phyloP scores from a whole-genome alignment of 2,329 filamentous ascomycete species.

The Diaporthe capsici region DNA sequence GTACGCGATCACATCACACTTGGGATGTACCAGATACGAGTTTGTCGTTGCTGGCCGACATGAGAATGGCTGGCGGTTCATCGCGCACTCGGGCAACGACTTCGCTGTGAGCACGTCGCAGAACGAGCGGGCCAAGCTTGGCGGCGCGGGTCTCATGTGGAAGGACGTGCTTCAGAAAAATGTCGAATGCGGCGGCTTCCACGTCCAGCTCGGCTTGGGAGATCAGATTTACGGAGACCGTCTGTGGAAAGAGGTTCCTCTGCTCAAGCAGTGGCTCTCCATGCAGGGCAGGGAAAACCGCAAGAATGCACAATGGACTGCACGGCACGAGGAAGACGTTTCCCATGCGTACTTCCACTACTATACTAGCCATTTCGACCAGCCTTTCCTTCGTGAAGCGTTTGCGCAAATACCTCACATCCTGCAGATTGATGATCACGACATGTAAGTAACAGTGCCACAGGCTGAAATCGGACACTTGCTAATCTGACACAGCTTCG shows the following conservation, averaged over 20 bases:
- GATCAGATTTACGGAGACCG: conserved; percentile 97
- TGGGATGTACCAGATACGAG: conserved; percentile 98
- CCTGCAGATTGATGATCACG: conserved; percentile 94
- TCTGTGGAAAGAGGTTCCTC: conserved; percentile 94
- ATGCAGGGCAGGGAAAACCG: conserved; percentile 94
- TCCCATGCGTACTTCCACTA: conserved; percentile 98
- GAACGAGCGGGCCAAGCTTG: conserved; percentile 86
- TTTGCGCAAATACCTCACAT: conserved; percentile 98
- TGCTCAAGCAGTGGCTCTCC: conserved; percentile 94
- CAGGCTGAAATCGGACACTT: conserved; percentile 63
- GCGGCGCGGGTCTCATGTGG: conserved; percentile 97
- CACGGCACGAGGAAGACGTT: conserved; percentile 94
- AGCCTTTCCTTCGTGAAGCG: conserved; percentile 92
- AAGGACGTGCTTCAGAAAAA: conserved; percentile 99
- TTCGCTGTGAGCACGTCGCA: conserved; percentile 90
- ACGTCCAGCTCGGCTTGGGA: conserved; percentile 91
- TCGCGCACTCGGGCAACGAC: conserved; percentile 96
- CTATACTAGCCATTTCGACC: conserved; percentile 98
- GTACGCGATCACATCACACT: conserved; percentile 95
- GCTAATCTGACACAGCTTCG: conserved; percentile 74
- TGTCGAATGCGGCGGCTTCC: conserved; percentile 94
- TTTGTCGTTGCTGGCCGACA: conserved; percentile 93
- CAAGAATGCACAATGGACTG: conserved; percentile 92
- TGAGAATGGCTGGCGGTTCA: conserved; percentile 95
- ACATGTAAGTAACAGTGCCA: conserved; percentile 81